Evolutionary conservation across 2,329 filamentous ascomycete species (phyloP).

Genomic region (Dactylellina parvicollis): DNA sequence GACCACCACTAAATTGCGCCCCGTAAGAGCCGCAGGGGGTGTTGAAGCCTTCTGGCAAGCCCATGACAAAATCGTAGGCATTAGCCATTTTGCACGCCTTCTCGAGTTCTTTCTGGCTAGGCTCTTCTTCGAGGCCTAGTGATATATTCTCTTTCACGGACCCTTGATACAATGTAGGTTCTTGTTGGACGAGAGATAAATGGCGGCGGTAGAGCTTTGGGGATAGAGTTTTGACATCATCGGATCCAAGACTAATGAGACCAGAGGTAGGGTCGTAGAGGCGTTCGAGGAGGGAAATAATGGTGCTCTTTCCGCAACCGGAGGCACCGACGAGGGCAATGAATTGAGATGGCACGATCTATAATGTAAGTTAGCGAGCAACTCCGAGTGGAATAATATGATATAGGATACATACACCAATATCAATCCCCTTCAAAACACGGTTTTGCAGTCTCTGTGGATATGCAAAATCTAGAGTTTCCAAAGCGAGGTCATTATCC

Average conservation of each 20-base stretch:
- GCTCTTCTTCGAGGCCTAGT: slow-evolving; percentile 65
- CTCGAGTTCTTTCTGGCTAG: slow-evolving; percentile 66
- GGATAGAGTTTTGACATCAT: slow-evolving; percentile 64
- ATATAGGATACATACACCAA: slow-evolving; percentile 57
- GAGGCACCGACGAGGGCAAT: slow-evolving; percentile 69
- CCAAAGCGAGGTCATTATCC: slow-evolving; percentile 60
- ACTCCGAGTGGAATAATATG: neutral
- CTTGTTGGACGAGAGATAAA: slow-evolving; percentile 64
- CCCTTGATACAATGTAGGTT: slow-evolving; percentile 65
- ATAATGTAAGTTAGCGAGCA: neutral
- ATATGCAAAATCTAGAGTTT: slow-evolving; percentile 62
- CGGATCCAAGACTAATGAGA: slow-evolving; percentile 68
- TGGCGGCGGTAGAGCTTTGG: slow-evolving; percentile 62
- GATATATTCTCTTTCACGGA: slow-evolving; percentile 59
- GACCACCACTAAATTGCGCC: slow-evolving; percentile 74
- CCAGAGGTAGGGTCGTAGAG: slow-evolving; percentile 70
- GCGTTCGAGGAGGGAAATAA: slow-evolving; percentile 67
- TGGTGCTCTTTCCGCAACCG: slow-evolving; percentile 65
- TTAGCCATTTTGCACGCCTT: slow-evolving; percentile 71
- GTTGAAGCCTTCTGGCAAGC: slow-evolving; percentile 73
- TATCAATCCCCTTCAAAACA: slow-evolving; percentile 64
- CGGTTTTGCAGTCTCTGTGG: slow-evolving; percentile 62
- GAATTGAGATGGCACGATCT: slow-evolving; percentile 65
- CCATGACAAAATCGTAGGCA: slow-evolving; percentile 76
- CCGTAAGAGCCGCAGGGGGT: slow-evolving; percentile 75